These are phyloP conservation scores for Sporothrix luriei DNA, from an alignment of 2,329 filamentous ascomycete species.

Conservation along the genomic window DNA sequence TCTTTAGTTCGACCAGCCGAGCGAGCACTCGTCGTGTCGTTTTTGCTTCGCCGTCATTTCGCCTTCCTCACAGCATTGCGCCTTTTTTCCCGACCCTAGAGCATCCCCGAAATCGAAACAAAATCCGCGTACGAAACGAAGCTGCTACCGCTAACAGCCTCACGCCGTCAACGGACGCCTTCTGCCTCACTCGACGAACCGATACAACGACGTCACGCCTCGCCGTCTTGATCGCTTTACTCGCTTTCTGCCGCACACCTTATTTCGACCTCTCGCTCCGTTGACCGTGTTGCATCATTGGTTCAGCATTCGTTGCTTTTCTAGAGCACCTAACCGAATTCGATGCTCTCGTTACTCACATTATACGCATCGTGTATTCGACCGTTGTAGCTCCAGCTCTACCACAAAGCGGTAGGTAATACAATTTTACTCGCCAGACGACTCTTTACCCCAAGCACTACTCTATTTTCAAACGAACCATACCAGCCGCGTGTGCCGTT, in stretches of 20 bases:
- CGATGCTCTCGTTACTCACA: background rate
- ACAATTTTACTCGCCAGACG: conserved; percentile 10
- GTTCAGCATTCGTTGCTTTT: background rate
- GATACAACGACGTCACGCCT: background rate
- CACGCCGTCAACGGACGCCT: conserved; percentile 16
- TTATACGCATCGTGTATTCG: background rate
- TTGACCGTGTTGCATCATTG: background rate
- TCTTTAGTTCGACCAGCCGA: background rate
- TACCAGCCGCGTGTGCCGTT: background rate
- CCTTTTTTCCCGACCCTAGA: conserved; percentile 17
- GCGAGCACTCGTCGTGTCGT: conserved; percentile 7
- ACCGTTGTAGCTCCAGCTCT: background rate
- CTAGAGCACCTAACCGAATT: background rate
- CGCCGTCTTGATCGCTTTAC: background rate
- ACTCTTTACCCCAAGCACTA: background rate
- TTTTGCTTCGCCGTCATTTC: background rate
- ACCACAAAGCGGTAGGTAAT: conserved; percentile 18
- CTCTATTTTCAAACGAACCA: background rate
- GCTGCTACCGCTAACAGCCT: conserved; percentile 22
- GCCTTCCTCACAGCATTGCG: conserved; percentile 4
- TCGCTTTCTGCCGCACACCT: background rate
- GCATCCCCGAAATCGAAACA: background rate
- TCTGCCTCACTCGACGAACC: background rate
- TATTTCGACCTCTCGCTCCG: background rate
- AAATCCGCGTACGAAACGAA: conserved; percentile 13